A percentile compares a stretch with the other conserved stretches of the same genome.
These are phyloP conservation scores for Umbelopsis vinacea DNA, from an alignment of 192 early-diverging fungal species.

Conservation along the genomic window DNA sequence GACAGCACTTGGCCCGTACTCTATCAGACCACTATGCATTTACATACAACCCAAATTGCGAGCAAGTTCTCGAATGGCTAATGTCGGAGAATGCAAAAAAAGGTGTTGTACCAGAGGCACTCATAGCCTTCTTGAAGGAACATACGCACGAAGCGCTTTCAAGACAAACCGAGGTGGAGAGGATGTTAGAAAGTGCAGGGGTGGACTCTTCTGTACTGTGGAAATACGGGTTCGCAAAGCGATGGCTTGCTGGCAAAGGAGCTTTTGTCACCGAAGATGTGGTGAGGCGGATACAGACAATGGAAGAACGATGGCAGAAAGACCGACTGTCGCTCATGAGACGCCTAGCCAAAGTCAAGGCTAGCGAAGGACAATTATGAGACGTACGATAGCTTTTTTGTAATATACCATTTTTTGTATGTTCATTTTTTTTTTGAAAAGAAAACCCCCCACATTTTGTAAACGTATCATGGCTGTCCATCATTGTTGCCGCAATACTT, in stretches of 20 bases:
- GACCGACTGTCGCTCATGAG: slow-evolving; percentile 11
- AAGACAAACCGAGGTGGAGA: slow-evolving; percentile 24
- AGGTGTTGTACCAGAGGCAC: neutral
- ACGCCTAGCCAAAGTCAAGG: neutral
- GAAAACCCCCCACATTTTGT: too few species aligned
- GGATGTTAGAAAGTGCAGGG: slow-evolving; percentile 33
- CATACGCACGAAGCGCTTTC: slow-evolving; percentile 33
- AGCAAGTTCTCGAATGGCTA: neutral
- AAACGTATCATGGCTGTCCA: too few species aligned
- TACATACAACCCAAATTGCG: slow-evolving; percentile 2
- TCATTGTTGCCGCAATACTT: too few species aligned
- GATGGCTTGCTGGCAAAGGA: slow-evolving; percentile 33
- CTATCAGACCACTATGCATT: neutral
- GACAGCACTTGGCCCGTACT: neutral
- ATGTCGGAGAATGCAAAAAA: neutral
- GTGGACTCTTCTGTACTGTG: slow-evolving; percentile 38
- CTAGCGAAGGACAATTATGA: neutral
- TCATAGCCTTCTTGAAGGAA: slow-evolving; percentile 33
- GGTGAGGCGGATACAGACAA: slow-evolving; percentile 31
- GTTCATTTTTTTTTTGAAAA: too few species aligned
- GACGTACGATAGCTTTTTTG: neutral
- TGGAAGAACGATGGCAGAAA: slow-evolving; percentile 36
- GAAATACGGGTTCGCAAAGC: slow-evolving; percentile 41
- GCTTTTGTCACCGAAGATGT: slow-evolving; percentile 39
- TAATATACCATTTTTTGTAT: too few species aligned